These are phyloP conservation scores for Pichia sporocuriosa DNA, from an alignment of 805 yeast species.

Conservation along the genomic window DNA sequence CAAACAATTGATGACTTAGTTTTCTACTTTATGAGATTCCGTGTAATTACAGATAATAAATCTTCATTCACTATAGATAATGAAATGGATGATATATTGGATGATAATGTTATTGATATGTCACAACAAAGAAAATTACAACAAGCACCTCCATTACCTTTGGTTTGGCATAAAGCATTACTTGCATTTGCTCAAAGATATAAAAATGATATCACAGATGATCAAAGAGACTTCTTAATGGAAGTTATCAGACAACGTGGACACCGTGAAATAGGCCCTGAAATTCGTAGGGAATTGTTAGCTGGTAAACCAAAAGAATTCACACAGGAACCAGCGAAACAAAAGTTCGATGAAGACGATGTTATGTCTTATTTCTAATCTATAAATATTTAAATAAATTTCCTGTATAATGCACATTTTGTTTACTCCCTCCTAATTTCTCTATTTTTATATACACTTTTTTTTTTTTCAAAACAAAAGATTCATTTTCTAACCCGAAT, in stretches of 20 bases:
- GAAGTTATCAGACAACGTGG: conserved; percentile 88
- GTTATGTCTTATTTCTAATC: conserved; percentile 28
- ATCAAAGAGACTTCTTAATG: conserved; percentile 88
- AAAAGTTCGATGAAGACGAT: conserved; percentile 24
- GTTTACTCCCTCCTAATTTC: neutral
- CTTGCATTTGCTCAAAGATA: conserved; percentile 92
- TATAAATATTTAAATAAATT: neutral
- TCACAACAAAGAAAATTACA: conserved; percentile 27
- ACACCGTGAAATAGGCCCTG: conserved; percentile 87
- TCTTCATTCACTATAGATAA: conserved; percentile 15
- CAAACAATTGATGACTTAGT: conserved; percentile 93
- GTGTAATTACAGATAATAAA: conserved; percentile 45
- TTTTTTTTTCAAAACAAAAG: neutral
- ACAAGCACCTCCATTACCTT: conserved; percentile 63
- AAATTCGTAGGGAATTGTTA: conserved; percentile 83
- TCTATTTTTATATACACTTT: neutral
- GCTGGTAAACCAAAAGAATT: conserved; percentile 67
- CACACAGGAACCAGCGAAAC: conserved; percentile 6
- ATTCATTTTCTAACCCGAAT: conserved; percentile 23
- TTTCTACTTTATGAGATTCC: conserved; percentile 87
- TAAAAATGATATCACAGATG: conserved; percentile 97
- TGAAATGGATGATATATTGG: conserved; percentile 33
- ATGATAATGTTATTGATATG: conserved; percentile 27
- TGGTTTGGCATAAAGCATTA: conserved; percentile 96
- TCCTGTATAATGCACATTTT: neutral